phyloP scores from a whole-genome alignment of 768 basidiomycete species.

The Scleroderma citrinum region DNA sequence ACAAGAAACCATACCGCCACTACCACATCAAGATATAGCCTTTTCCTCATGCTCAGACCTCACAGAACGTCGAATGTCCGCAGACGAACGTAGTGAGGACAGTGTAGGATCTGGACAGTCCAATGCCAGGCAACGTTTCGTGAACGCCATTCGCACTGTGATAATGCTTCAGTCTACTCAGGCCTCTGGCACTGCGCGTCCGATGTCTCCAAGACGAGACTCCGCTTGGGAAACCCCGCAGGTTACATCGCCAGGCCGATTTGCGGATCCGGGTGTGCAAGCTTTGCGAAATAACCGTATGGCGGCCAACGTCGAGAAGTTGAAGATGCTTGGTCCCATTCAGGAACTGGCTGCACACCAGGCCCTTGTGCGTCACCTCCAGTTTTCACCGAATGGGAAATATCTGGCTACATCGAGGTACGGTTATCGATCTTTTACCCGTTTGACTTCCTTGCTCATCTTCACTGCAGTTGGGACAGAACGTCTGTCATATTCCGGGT shows the following conservation, averaged over 20 bases:
- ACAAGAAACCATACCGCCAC: conserved; percentile 16
- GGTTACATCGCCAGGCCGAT: conserved; percentile 26
- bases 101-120: conserved; percentile 18
- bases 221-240: conserved; percentile 25
- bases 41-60: conserved; percentile 21
- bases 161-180: conserved; percentile 34
- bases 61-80: conserved; percentile 22
- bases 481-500: conserved; percentile 47
- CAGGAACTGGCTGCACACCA: conserved; percentile 41
- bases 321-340: conserved; percentile 34
- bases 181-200: conserved; percentile 16
- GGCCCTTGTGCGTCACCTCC: conserved; percentile 48
- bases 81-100: conserved; percentile 25
- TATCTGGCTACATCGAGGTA: conserved; percentile 50
- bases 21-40: conserved; percentile 17
- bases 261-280: conserved; percentile 29
- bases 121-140: conserved; percentile 33
- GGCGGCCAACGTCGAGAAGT: conserved; percentile 34
- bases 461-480: conserved; percentile 38
- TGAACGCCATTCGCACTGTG: conserved; percentile 40
- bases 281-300: conserved; percentile 37
- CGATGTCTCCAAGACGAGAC: conserved; percentile 26
- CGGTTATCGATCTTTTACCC: conserved; percentile 5
- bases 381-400: conserved; percentile 51
- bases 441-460: conserved; percentile 5